Percentiles rank a stretch among this genome's conserved stretches.
Conservation (phyloP, 116 monocot species). For the Iris pallida region DNA sequence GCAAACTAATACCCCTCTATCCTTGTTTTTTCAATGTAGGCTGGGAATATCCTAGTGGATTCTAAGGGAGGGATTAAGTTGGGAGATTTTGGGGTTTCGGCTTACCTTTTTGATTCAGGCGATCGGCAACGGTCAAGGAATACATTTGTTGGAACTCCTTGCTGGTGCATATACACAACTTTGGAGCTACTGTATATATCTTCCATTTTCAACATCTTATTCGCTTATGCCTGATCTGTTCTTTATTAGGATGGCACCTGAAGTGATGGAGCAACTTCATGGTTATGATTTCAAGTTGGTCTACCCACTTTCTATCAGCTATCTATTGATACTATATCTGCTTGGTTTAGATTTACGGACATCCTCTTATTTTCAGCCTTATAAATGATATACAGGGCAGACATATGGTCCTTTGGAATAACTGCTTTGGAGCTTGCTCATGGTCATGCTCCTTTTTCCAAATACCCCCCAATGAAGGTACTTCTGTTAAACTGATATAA, state of each 20-base stretch:
- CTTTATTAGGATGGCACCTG: conserved; percentile 87
- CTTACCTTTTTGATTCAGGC: conserved; percentile 81
- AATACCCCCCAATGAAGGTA: conserved; percentile 87
- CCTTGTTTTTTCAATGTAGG: conserved; percentile 36
- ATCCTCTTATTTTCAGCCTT: background rate
- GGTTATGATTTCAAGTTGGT: conserved; percentile 91
- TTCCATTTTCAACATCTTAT: background rate
- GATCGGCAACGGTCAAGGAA: conserved; percentile 73
- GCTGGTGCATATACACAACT: conserved; percentile 49
- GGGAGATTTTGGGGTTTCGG: conserved; percentile 96
- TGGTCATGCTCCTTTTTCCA: conserved; percentile 96
- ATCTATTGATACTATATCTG: background rate
- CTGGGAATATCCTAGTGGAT: conserved; percentile 94
- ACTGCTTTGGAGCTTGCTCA: conserved; percentile 97
- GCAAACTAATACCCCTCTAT: background rate
- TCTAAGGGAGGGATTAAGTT: conserved; percentile 65
- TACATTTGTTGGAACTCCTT: conserved; percentile 97
- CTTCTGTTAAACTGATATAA: background rate
- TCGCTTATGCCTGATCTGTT: conserved; percentile 2
- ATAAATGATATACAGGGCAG: conserved; percentile 57
- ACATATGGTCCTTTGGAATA: conserved; percentile 99
- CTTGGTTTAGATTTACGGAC: background rate
- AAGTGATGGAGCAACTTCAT: conserved; percentile 79
- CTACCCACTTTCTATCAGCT: conserved; percentile 8
- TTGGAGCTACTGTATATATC: background rate